phyloP scores from a whole-genome alignment of 2,329 filamentous ascomycete species.

The Sordariomycetes sp. region DNA sequence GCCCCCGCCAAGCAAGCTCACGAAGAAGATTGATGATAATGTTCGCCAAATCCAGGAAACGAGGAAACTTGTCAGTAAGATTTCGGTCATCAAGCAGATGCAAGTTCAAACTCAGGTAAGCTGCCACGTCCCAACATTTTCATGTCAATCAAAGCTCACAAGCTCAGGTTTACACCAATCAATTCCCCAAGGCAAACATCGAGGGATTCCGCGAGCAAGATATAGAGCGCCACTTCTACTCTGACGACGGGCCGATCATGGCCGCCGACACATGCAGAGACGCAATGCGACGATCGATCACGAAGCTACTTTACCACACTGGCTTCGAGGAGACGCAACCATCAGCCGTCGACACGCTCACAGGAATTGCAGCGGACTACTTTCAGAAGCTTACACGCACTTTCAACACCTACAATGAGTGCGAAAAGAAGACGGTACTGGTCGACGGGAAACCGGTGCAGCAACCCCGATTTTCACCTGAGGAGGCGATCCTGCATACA shows the following conservation, averaged over 20 bases:
- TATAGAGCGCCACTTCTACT: slow-evolving; percentile 79
- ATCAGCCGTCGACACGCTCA: slow-evolving; percentile 82
- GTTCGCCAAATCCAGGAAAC: slow-evolving; percentile 96
- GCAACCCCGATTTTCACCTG: slow-evolving; percentile 65
- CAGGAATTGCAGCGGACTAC: slow-evolving; percentile 82
- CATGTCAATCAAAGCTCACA: slow-evolving; percentile 1
- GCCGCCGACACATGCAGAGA: slow-evolving; percentile 72
- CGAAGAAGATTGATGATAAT: slow-evolving; percentile 79
- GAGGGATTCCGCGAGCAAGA: slow-evolving; percentile 83
- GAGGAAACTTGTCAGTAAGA: slow-evolving; percentile 89
- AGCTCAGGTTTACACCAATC: slow-evolving; percentile 81
- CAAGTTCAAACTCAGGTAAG: slow-evolving; percentile 89
- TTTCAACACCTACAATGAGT: slow-evolving; percentile 74
- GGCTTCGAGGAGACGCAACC: slow-evolving; percentile 97
- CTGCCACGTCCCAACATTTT: background rate
- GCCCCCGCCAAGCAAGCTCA: slow-evolving; percentile 63
- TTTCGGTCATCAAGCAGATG: slow-evolving; percentile 98
- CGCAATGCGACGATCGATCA: slow-evolving; percentile 81
- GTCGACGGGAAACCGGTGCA: slow-evolving; percentile 38
- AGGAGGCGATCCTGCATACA: slow-evolving; percentile 82
- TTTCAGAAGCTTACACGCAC: slow-evolving; percentile 76
- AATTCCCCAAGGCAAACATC: slow-evolving; percentile 93
- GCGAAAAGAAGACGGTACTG: slow-evolving; percentile 60
- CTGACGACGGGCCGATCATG: slow-evolving; percentile 83
- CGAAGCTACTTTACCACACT: slow-evolving; percentile 90